Evolutionary conservation across 2,329 filamentous ascomycete species (phyloP), one percentile per base, ranked within the genome.

Genomic region (Colletotrichum lentis): DNA sequence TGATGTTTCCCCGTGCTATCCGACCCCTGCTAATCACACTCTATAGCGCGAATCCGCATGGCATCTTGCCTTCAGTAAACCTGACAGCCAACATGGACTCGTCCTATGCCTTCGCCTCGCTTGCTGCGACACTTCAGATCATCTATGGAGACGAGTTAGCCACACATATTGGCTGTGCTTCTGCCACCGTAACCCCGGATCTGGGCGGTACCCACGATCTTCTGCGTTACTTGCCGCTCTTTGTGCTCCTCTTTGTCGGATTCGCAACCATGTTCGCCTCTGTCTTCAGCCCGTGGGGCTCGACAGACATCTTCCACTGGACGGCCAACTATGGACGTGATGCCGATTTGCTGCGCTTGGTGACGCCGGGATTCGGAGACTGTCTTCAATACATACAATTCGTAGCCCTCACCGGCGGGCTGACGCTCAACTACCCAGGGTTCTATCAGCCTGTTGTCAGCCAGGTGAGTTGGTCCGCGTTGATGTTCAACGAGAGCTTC

Each of bases 381-480:
- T 99, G 96, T 75, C 84, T 99, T 63, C 94, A 98, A 79, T 98
- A 99, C 77, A 92, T 99, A 20, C 96, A 99, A 76, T 99, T 97
- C 73, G 85, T 96, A 62, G 90, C 92, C 24, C 81, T 99, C 67
- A 96, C 94, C 0, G 95, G 95, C n/a, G 90, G 91, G 44, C 83
- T 99, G 66, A 93, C 91, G 8, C 83, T 99, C 71, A 89, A 90
- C 72, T 99, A 98, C 74, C 96, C 96, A 0, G 96, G 96, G 12
- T 99, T 92, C 76, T 99, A 94, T 77, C 95, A 97, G 76, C 96
- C 96, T 5, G 91, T 93, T 8, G 88, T 95, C 65, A 97, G 94
- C 77, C 92, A 95, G 77, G 91, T 87, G 16, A 89, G 91, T 46
- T 99, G 96, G 96, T 96, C 95, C 1, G 81, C 89, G 5, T 86